Evolutionary conservation across 495 filamentous ascomycete genomes (phyloP), one percentile per base, ranked within the genome.

Genomic region (Entonaema liquescens): DNA sequence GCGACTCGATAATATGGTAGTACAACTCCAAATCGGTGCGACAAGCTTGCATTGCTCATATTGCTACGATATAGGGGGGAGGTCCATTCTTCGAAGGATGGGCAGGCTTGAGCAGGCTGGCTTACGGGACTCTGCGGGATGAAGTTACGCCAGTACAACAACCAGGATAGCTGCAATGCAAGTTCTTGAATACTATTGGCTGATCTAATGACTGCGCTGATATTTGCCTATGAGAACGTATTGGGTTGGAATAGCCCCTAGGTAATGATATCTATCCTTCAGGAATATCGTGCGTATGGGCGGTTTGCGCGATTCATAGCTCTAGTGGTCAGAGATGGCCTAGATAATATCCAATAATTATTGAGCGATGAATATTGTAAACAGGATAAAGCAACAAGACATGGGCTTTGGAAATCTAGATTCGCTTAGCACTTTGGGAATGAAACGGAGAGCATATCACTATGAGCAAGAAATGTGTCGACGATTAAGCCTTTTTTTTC

Each of bases 71-170:
- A 59, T 67, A 71, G 56, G 49, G 63, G 62, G 56, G 55, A 31
- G 38, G 17, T 28, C 29, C 29, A 53, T 53, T 17, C 59, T 33
- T 55, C 54, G 42, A 50, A 57, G 61, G 62, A 70, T 67, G 40
- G 62, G 67, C 53, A 61, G 67, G 59, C 62, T 70, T 31, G 47
- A 67, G 64, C 59, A 70, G 56, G 67, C 67, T 67, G 59, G 49
- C 26, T 47, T 74, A 70, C 71, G 71, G 71, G 71, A 70, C 44
- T 67, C 54, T 74, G 67, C 62, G 71, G 63, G 59, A 67, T 31
- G 47, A 55, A 64, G 71, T 74, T 70, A 65, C 67, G 62, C 71
- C 67, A 64, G 71, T 74, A 63, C 67, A 67, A 74, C 71, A 67
- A 52, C 67, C 33, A 67, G 62, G 62, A 70, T 70, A 61, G 12